Percentiles rank a stretch among this genome's conserved stretches.
These are phyloP conservation scores for Miscanthus lutarioriparius DNA, from an alignment of 176 grass and related monocot genomes.

Conservation along the genomic window DNA sequence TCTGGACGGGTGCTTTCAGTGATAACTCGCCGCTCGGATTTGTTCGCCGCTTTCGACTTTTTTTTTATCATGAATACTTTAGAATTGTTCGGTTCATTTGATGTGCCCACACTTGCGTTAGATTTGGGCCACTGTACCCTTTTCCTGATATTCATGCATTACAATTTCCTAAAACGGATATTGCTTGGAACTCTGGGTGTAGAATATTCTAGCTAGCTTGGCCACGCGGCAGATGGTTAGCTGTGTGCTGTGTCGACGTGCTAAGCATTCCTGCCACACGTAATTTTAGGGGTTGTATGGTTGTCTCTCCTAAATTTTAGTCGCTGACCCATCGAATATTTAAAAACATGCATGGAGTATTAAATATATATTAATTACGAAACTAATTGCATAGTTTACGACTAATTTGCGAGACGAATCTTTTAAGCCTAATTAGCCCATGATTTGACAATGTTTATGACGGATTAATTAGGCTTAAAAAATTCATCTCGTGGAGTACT, in stretches of 20 bases:
- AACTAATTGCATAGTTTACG: too few relatives aligned
- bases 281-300: too few relatives aligned
- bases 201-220: slow-evolving; percentile 15
- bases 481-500: too few relatives aligned
- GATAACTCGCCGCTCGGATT: neutral
- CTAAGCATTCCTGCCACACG: neutral
- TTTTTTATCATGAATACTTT: neutral
- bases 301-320: too few relatives aligned
- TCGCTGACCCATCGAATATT: too few relatives aligned
- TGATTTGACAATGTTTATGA: too few relatives aligned
- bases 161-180: neutral
- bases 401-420: too few relatives aligned
- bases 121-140: slow-evolving; percentile 32
- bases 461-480: too few relatives aligned
- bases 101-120: slow-evolving; percentile 4
- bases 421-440: too few relatives aligned
- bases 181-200: neutral
- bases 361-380: too few relatives aligned
- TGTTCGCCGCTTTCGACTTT: neutral
- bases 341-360: too few relatives aligned
- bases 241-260: slow-evolving; percentile 21
- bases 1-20: neutral
- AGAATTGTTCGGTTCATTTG: slow-evolving; percentile 11
- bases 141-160: slow-evolving; percentile 13
- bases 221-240: neutral